Evolutionary conservation across 805 yeast species (phyloP), one percentile per base, ranked within the genome.

Genomic region (Yarrowia phangngaensis): DNA sequence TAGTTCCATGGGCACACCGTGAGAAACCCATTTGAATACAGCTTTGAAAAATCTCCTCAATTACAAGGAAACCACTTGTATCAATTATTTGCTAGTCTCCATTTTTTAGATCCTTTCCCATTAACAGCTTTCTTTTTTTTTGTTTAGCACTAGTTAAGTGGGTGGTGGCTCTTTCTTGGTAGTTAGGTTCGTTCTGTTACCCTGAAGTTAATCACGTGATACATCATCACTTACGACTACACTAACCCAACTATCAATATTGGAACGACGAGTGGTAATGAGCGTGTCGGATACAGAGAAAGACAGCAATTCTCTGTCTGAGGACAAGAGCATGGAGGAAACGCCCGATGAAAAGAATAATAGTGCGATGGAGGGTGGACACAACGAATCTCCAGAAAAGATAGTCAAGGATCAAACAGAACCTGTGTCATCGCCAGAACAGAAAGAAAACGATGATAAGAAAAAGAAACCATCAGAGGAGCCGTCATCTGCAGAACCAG

Each of bases 201-300:
- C 45, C 45, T 23, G 32, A n/a, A 35, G 32, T 19, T 13, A 17
- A 35, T 35, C 45, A 38, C 45, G 45, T 38, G 45, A 27, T 9
- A 19, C 22, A 11, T 13, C 11, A 35, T 31, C 45, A 38, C 45
- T 27, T 19, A 24, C 26, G 32, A 38, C 45, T 19, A 23, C 45
- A 20, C 22, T 26, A 11, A 3, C 22, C 31, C 45, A 16, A 5
- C 45, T 15, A 20, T 23, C 30, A 38, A 24, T 17, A 38, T 23
- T 26, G 32, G 45, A 38, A 19, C n/a, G n/a, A n/a, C n/a, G n/a
- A 38, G 45, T 26, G 45, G 45, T 23, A 38, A 38, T 38, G 45
- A 38, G 45, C 26, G 45, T 38, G 45, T 38, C 45, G 24, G 45
- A 38, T 19, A 38, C 26, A 11, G 45, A 38, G 17, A 38, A 17